These are phyloP conservation scores for Sungouiella blattae DNA, from an alignment of 805 yeast species.

Conservation along the genomic window DNA sequence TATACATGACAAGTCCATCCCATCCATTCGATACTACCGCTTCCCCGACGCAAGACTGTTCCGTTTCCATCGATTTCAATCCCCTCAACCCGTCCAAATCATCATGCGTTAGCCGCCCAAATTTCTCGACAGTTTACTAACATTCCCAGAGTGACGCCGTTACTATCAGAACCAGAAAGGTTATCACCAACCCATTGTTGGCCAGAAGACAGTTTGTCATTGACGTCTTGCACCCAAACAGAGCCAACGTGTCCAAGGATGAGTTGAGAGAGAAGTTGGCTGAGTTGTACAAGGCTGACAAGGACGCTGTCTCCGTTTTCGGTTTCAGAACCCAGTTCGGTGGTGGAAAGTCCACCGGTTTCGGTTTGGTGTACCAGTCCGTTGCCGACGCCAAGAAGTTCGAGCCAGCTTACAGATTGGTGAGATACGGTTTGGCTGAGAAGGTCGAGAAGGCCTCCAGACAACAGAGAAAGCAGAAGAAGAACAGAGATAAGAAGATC, in stretches of 20 bases:
- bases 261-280: slow-evolving; percentile 95
- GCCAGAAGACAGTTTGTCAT: slow-evolving; percentile 99
- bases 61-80: background rate
- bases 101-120: background rate
- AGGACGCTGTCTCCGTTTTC: slow-evolving; percentile 93
- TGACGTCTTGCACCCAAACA: slow-evolving; percentile 99
- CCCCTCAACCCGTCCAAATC: background rate
- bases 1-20: too few species aligned
- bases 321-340: slow-evolving; percentile 99
- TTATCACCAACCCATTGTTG: slow-evolving; percentile 97
- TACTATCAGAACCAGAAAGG: slow-evolving; percentile 99
- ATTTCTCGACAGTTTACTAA: slow-evolving; percentile 17
- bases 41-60: background rate
- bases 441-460: slow-evolving; percentile 97
- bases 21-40: too few species aligned
- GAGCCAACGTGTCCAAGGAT: slow-evolving; percentile 98
- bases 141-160: slow-evolving; percentile 89
- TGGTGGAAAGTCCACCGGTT: slow-evolving; percentile 99
- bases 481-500: slow-evolving; percentile 99
- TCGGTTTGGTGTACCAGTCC: slow-evolving; percentile 98
- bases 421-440: slow-evolving; percentile 96
- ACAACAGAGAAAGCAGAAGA: slow-evolving; percentile 99
- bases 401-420: slow-evolving; percentile 99
- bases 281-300: slow-evolving; percentile 84
- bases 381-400: slow-evolving; percentile 96